Evolutionary conservation across 331 rosid species (phyloP), one percentile per base, ranked within the genome.

Genomic region (Cydonia oblonga): DNA sequence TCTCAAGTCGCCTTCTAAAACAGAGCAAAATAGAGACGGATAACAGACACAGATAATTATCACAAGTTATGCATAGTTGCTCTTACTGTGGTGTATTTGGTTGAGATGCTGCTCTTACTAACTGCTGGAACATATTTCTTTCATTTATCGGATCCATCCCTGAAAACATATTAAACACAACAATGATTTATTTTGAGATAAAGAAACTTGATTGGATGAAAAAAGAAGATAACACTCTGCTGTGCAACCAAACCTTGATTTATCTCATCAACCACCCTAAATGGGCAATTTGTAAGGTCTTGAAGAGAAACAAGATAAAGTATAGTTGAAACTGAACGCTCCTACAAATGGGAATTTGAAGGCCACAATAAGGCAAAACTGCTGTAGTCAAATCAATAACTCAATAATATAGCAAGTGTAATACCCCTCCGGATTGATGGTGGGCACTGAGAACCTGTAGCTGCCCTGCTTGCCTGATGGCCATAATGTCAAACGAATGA

Each of bases 61-160:
- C 52, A 28, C 42, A 58, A 73, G 64, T 73, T 51, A 29, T 14
- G 65, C 46, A 30, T 35, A 69, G 68, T 46, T 65, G 58, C 51
- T 74, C 96, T 84, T 76, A 91, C 98, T 91, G 98, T 42, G 98
- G 97, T 32, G 98, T 93, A 81, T 87, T 93, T 58, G 86, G 96
- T 77, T 93, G 96, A 85, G 97, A 91, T 66, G 97, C 89, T 42
- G 98, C 98, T 86, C 97, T 87, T 77, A 93, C 98, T 70, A 93
- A 81, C 73, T 93, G 98, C 84, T 93, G 98, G 86, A 93, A 93
- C 98, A 93, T 93, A 78, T 93, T 93, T 74, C 98, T 82, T 82
- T 93, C 98, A 71, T 93, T 93, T 81, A 93, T 86, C 71, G 96
- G 98, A 83, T 93, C 98, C 98, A 93, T 93, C 61, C 98, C 98